Evolutionary conservation across 1,284 basidiomycete species (phyloP).

Genomic region (Erythrobasidium hasegawianum): DNA sequence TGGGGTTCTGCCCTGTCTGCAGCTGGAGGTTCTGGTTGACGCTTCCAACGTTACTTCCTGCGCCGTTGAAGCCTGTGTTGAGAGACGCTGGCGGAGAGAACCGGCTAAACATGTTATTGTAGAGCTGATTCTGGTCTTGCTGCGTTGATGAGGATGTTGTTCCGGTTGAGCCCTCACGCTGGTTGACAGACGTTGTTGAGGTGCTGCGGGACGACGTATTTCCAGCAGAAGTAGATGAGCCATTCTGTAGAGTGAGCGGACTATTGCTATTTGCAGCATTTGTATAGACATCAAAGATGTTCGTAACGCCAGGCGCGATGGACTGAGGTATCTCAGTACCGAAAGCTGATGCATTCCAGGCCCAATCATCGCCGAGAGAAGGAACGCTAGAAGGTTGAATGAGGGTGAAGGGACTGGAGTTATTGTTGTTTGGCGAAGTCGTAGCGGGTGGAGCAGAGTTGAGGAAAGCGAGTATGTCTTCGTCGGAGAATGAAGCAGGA

Average conservation of each 20-base stretch:
- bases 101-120: not conserved
- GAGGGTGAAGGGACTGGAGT: conserved; percentile 24
- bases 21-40: no score
- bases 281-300: not conserved
- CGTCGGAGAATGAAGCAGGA: not conserved
- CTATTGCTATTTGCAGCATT: no score
- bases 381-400: conserved; percentile 9
- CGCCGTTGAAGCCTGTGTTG: no score
- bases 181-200: no score
- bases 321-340: conserved; percentile 31
- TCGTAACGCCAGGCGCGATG: conserved; percentile 16
- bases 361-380: conserved; percentile 3
- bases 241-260: no score
- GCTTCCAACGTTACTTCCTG: no score
- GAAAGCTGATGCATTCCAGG: conserved; percentile 31
- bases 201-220: no score
- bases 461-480: conserved; percentile 22
- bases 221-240: no score
- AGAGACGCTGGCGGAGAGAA: not conserved
- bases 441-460: conserved; percentile 5
- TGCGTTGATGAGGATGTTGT: no score
- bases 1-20: no score
- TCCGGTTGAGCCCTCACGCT: no score
- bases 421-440: not conserved
- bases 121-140: not conserved